phyloP scores from a whole-genome alignment of 2,329 filamentous ascomycete genomes.

The Colletotrichum cuscutae region DNA sequence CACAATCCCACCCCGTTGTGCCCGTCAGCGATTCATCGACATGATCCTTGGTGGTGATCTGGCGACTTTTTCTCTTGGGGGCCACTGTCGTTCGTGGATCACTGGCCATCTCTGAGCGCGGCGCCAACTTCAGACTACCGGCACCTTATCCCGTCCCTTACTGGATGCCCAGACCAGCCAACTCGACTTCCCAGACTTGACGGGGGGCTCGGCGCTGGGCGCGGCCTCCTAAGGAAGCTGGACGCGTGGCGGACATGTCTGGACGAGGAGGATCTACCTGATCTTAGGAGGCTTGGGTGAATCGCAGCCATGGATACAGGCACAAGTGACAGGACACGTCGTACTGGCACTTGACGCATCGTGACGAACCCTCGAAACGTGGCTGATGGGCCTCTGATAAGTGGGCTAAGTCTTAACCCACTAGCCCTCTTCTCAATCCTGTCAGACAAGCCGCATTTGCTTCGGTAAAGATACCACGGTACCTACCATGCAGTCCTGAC shows the following conservation, averaged over 20 bases:
- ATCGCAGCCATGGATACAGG: background rate
- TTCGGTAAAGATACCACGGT: no score
- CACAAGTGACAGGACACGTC: background rate
- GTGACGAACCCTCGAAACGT: conserved; percentile 11
- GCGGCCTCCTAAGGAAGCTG: background rate
- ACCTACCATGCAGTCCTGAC: no score
- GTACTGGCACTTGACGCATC: background rate
- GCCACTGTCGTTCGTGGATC: conserved; percentile 4
- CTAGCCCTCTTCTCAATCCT: background rate
- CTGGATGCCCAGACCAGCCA: background rate
- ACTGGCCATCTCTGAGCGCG: background rate
- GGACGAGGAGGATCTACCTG: conserved; percentile 18
- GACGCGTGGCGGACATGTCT: conserved; percentile 9
- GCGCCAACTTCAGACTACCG: conserved; percentile 6
- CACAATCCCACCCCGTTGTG: conserved; percentile 4
- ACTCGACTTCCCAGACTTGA: background rate
- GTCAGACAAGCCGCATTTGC: no score
- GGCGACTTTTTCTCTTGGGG: background rate
- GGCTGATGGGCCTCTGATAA: background rate
- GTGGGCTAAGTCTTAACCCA: background rate
- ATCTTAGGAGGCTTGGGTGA: background rate
- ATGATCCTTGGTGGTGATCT: conserved; percentile 29
- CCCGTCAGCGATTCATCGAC: conserved; percentile 20
- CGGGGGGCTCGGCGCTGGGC: background rate
- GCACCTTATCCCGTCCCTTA: background rate